Evolutionary conservation across 2,329 filamentous ascomycete genomes (phyloP), one percentile per base, ranked within the genome.

Genomic region (Botrytis sinoallii): DNA sequence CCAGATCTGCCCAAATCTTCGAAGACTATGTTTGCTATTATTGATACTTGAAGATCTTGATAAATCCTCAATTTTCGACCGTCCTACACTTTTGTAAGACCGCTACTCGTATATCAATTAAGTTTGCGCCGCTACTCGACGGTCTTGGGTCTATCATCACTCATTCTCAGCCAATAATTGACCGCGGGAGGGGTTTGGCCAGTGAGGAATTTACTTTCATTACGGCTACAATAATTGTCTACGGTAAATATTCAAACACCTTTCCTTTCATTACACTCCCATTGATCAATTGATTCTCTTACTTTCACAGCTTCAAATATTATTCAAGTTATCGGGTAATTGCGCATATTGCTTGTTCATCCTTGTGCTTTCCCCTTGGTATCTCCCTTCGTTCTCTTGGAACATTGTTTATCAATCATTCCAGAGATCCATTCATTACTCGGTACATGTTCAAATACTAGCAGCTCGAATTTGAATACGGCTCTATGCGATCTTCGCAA

Each of bases 401-500:
- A 38, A 32, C 38, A 69, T 57, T 20, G 6, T 40, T 38, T 68
- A 14, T 42, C 48, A n/a, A 57, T n/a, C 35, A 48, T 40, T 48
- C 63, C 63, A 38, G 16, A 52, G 52, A 29, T 7, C 38, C 22
- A 9, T 57, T 32, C 29, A 16, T 55, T n/a, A 14, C 38, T 60
- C 48, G 25, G n/a, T 44, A 60, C 48, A 59, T 68, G n/a, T 40
- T 60, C 22, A 16, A 29, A n/a, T 35, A 72, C 32, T n/a, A 70
- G 38, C 52, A 29, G 52, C 35, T 70, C 18, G 14, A 32, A 46
- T 32, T 48, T 18, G 4, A 40, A 29, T 7, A 38, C 22, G 40
- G 32, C 46, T 72, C 22, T 18, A 72, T 72, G 71, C 46, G 16
- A 44, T 60, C 14, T n/a, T 20, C 20, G 59, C 60, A 35, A 80